Conservation (phyloP, 2,329 filamentous ascomycete genomes). For the Apiospora rasikravindrae region DNA sequence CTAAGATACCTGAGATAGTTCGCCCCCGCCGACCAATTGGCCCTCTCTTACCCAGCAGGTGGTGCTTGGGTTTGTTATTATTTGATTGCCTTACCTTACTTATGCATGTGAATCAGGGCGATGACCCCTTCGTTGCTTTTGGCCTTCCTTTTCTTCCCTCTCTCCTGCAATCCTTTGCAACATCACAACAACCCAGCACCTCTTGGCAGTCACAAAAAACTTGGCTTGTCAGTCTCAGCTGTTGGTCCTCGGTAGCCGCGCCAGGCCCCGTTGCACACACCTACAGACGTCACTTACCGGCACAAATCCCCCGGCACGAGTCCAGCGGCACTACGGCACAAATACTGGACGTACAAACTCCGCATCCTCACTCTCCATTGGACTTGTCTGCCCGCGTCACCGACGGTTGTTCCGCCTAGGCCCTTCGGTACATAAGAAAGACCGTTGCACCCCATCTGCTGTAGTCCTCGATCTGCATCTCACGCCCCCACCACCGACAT, state of each 20-base stretch:
- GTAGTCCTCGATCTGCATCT: constrained; percentile 5
- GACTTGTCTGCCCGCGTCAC: neutral
- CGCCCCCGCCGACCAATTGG: constrained; percentile 13
- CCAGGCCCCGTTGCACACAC: neutral
- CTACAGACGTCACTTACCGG: neutral
- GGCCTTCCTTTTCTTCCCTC: neutral
- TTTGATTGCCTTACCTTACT: constrained; percentile 1
- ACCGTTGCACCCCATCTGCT: neutral
- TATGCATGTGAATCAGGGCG: constrained; percentile 15
- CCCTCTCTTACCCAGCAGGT: constrained; percentile 6
- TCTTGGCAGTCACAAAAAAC: neutral
- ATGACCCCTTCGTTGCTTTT: neutral
- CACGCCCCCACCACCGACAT: constrained; percentile 29
- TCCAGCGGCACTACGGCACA: constrained; percentile 10
- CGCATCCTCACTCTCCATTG: neutral
- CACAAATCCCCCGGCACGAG: neutral
- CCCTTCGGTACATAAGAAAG: constrained; percentile 13
- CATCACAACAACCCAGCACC: neutral
- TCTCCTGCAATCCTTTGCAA: neutral
- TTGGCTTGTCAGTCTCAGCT: neutral
- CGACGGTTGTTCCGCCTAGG: neutral
- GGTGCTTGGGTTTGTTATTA: constrained; percentile 10
- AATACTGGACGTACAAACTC: neutral
- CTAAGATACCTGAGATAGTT: constrained; percentile 5
- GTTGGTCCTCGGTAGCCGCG: neutral